Percentiles rank a stretch among this genome's conserved stretches.
Evolutionary conservation across 2,329 filamentous ascomycete genomes (phyloP).

Genomic region (Tympanopsis confertula): DNA sequence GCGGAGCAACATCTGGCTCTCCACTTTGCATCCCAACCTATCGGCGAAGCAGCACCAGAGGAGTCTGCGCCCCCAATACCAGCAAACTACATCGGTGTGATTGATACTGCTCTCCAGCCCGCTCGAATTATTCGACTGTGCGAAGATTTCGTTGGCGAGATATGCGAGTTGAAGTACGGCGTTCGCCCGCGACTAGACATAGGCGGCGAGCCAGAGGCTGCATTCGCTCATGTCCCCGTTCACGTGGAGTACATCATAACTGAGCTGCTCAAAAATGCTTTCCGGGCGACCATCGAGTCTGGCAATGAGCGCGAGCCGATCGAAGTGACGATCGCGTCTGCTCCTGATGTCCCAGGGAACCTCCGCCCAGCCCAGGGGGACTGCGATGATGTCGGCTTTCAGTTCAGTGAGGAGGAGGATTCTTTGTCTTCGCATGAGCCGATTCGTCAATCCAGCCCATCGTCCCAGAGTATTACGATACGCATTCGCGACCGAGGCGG

Average conservation of each 20-base stretch:
- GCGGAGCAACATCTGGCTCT: slow-evolving; percentile 94
- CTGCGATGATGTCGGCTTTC: background rate
- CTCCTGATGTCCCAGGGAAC: slow-evolving; percentile 25
- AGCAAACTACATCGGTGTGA: slow-evolving; percentile 78
- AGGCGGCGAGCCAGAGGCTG: slow-evolving; percentile 75
- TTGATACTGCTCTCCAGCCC: slow-evolving; percentile 79
- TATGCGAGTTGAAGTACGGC: slow-evolving; percentile 92
- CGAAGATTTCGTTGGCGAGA: slow-evolving; percentile 84
- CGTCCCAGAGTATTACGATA: slow-evolving; percentile 79
- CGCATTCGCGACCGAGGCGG: slow-evolving; percentile 91
- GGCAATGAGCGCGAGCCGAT: slow-evolving; percentile 68
- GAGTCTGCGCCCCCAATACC: slow-evolving; percentile 27
- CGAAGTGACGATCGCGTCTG: slow-evolving; percentile 80
- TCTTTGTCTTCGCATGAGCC: slow-evolving; percentile 16
- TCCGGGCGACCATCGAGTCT: slow-evolving; percentile 76
- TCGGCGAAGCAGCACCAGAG: slow-evolving; percentile 18
- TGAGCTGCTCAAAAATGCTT: slow-evolving; percentile 91
- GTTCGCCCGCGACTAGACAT: slow-evolving; percentile 70
- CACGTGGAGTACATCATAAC: slow-evolving; percentile 97
- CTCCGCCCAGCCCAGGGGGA: background rate
- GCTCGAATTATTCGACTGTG: slow-evolving; percentile 73
- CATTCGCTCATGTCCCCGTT: slow-evolving; percentile 86
- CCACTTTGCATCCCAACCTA: slow-evolving; percentile 43
- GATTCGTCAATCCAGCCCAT: slow-evolving; percentile 47
- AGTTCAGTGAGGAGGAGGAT: background rate